Percentiles rank a stretch among this genome's conserved stretches.
Evolutionary conservation across 257 asterid genomes (phyloP).

Genomic region (Solanum pennellii): DNA sequence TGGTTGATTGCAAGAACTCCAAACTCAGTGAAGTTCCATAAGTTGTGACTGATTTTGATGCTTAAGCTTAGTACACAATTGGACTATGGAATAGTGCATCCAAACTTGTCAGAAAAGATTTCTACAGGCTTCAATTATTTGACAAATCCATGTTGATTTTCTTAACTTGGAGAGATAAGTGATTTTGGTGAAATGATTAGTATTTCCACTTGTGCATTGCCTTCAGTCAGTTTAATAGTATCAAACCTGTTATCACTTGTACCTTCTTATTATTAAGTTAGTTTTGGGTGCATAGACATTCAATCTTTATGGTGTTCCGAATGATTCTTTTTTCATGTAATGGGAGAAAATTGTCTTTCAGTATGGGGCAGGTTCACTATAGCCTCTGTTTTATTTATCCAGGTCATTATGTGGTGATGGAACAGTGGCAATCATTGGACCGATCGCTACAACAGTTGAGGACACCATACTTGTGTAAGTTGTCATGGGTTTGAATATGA

Average conservation of each 20-base stretch:
- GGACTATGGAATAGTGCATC: not conserved
- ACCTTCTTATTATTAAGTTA: not conserved
- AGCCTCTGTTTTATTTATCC: constrained; percentile 11
- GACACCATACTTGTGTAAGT: constrained; percentile 91
- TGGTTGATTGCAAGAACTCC: not conserved
- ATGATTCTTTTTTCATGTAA: not conserved
- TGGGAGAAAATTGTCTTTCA: not conserved
- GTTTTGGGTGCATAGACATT: not conserved
- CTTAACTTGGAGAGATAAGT: not conserved
- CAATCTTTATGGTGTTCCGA: constrained; percentile 1
- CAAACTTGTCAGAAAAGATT: not conserved
- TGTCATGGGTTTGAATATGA: not conserved
- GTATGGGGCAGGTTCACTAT: not conserved
- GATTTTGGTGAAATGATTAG: not conserved
- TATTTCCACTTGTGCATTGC: not conserved
- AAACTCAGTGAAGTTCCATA: not conserved
- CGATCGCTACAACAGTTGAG: constrained; percentile 82
- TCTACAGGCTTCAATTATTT: not conserved
- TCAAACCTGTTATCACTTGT: not conserved
- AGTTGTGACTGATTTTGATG: not conserved
- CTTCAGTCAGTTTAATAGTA: not conserved
- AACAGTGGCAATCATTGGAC: constrained; percentile 90
- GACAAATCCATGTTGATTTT: not conserved
- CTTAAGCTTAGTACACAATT: not conserved
- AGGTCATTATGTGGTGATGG: constrained; percentile 83